Conservation (phyloP, 768 basidiomycete genomes). For the Mycena crocata region DNA sequence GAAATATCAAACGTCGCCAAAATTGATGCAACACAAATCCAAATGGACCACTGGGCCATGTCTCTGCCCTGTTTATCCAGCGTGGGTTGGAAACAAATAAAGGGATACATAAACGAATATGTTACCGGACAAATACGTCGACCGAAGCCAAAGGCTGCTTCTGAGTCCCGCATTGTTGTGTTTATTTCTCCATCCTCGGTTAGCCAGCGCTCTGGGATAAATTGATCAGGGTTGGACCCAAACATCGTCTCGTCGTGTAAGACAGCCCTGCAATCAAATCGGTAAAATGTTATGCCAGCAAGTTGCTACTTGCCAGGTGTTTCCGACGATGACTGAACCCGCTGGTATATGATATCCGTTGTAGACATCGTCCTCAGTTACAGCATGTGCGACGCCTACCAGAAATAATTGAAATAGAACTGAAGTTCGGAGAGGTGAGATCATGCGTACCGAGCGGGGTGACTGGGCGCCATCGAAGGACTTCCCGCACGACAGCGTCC, state of each 20-base stretch:
- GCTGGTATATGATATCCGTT: conserved; percentile 39
- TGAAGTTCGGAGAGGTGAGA: background rate
- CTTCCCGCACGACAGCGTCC: conserved; percentile 31
- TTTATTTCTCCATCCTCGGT: conserved; percentile 27
- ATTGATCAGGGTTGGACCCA: conserved; percentile 40
- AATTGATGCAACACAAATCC: conserved; percentile 33
- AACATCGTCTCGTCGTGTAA: conserved; percentile 37
- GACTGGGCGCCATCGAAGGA: conserved; percentile 34
- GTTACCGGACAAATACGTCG: conserved; percentile 21
- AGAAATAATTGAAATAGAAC: no score
- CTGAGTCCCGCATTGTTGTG: conserved; percentile 8
- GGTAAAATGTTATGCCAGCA: background rate
- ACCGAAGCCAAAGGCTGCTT: conserved; percentile 32
- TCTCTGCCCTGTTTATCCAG: conserved; percentile 24
- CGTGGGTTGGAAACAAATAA: no score
- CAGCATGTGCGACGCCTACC: conserved; percentile 32
- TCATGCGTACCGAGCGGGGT: background rate
- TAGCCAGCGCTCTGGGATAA: conserved; percentile 35
- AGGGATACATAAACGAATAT: background rate
- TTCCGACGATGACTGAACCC: conserved; percentile 36
- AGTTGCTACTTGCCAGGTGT: conserved; percentile 26
- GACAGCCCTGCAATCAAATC: conserved; percentile 24
- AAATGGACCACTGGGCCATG: conserved; percentile 34
- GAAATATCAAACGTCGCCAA: conserved; percentile 31
- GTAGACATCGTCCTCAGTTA: conserved; percentile 35